Evolutionary conservation across 768 basidiomycete species (phyloP).

Genomic region (Pseudohyphozyma bogoriensis): DNA sequence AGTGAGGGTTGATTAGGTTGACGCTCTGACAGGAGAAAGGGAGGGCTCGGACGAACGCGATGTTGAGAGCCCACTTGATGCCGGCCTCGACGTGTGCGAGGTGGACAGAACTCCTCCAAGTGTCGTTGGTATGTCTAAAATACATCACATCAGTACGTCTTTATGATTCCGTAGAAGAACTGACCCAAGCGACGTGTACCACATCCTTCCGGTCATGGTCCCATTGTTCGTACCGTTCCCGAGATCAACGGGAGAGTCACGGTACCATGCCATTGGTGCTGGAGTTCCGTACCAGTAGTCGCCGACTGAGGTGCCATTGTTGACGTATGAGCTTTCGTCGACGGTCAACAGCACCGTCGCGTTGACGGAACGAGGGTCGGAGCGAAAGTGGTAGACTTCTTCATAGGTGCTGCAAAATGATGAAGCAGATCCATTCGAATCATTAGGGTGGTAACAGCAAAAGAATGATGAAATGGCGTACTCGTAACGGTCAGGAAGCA

Average conservation of each 20-base stretch:
- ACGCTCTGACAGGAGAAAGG: no score
- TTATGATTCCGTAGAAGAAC: no score
- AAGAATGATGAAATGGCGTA: constrained; percentile 25
- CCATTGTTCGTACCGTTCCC: constrained; percentile 11
- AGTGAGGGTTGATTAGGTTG: no score
- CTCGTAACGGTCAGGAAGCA: constrained; percentile 38
- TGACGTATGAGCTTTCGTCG: constrained; percentile 35
- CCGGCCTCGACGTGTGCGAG: constrained; percentile 10
- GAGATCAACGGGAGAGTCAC: constrained; percentile 18
- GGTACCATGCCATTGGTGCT: constrained; percentile 19
- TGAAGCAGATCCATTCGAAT: background rate
- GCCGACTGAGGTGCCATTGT: constrained; percentile 3
- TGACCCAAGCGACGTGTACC: no score
- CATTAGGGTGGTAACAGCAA: no score
- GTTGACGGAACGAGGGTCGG: constrained; percentile 38
- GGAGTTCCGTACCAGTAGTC: constrained; percentile 19
- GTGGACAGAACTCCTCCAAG: constrained; percentile 7
- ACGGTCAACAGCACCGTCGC: constrained; percentile 38
- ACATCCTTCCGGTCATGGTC: constrained; percentile 19
- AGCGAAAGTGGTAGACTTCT: constrained; percentile 40
- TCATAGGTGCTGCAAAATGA: constrained; percentile 24
- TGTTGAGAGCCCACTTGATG: background rate
- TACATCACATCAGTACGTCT: no score
- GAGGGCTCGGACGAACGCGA: no score
- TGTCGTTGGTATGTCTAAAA: constrained; percentile 13